Base-by-base conservation (phyloP, 495 filamentous ascomycete species). In the Aspergillus indologenus region DNA sequence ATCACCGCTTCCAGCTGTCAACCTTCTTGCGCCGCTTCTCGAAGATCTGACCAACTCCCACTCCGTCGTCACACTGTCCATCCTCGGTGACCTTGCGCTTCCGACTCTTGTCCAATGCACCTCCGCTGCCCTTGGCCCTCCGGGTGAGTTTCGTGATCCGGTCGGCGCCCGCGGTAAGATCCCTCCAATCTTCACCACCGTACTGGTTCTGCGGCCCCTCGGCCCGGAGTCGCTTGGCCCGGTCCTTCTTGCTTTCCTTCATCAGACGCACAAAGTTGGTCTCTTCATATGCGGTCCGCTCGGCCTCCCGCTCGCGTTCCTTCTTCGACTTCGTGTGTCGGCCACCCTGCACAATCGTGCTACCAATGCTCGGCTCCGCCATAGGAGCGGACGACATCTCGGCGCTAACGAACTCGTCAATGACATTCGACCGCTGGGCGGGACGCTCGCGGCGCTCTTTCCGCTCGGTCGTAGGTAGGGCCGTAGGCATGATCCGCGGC, bases 151-250 rank as follows among this genome's bases (percentile, higher is more conserved):
- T 76, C 57, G 87, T 83, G 67, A 92, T 90, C 47, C 89, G 77
- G 70, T 94, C 89, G 23, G 90, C 80, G 42, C 90, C 91, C 62
- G 88, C 85, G 26, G 85, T 88, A 15, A 96, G 82, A 4, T 85
- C 85, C 45, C 82, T 81, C 87, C 90, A 92, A 61, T 95, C 91
- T 68, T 95, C 92, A 19, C 91, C 91, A 50, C 90, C 91, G 73
- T 86, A 94, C 8, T 68, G 71, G 54, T 78, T 76, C 24, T 76
- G 78, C 63, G 80, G 65, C 60, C 77, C 77, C 20, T 71, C 71
- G 42, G 75, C 76, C 61, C 84, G 81, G 14, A 77, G 75, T 43
- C 66, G 66, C 71, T 79, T 79, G 54, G 75, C 71, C 50, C 67
- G 62, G 20, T 93, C 88, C 77, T 90, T 90, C 81, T 92, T 93